Evolutionary conservation across 116 monocot species (phyloP), one percentile per base, ranked within the genome.

Genomic region (Dioscorea cayenensis): DNA sequence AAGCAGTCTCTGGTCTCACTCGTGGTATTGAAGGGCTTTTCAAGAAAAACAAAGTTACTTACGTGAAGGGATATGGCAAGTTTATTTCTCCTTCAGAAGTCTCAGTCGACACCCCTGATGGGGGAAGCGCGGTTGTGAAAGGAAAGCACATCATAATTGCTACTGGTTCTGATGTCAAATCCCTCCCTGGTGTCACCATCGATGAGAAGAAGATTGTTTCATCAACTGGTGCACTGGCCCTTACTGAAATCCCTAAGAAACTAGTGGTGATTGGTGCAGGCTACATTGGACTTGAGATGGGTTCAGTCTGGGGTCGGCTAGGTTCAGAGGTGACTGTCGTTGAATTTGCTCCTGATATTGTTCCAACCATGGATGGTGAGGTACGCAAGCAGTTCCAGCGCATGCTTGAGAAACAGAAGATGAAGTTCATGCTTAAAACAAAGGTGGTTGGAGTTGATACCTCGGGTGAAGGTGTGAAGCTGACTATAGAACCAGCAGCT

Each of bases 251-350:
- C 29, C 95, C 96, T 16, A 90, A 88, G 77, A 92, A 84, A 55
- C 79, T 96, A 27, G 86, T 92, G 61, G 96, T 96, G 18, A 96
- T 96, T 58, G 96, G 96, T 19, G 96, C 96, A 2, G 96, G 96
- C 23, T 96, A 96, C 74, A 96, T 96, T 21, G 96, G 96, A 0
- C 74, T 96, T n/a, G 96, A 96, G 72, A 96, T 96, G 96, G 96
- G 96, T 8, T 96, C 96, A 0, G 96, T 96, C 12, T 96, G 96
- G 96, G 87, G 82, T 7, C 79, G 96, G 9, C 92, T 96, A 70
- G 96, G 96, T 38, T 92, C 96, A 43, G 88, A 96, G 76, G 92
- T 96, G 2, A 92, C 96, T 23, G 96, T 96, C 28, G 96, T 96
- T 14, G 96, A 96, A 69, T 96, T 88, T 71, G 83, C 81, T 13